phyloP scores from a whole-genome alignment of 2,329 filamentous ascomycete genomes.

The Neurospora sp. region DNA sequence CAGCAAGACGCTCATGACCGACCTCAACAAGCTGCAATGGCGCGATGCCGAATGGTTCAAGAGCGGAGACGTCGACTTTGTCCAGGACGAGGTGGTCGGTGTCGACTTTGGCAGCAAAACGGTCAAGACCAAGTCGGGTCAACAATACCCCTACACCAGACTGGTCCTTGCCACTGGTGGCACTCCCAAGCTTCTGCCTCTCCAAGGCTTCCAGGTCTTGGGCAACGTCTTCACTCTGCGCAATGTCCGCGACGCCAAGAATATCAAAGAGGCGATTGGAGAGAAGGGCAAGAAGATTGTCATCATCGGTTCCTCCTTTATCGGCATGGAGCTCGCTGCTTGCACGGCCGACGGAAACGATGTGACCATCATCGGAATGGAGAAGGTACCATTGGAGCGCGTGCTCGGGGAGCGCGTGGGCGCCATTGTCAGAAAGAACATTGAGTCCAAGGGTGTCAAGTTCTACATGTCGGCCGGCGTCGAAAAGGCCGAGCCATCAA shows the following conservation, averaged over 20 bases:
- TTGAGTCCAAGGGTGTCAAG: constrained; percentile 81
- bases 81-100: constrained; percentile 54
- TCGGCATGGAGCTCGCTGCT: constrained; percentile 95
- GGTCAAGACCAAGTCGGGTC: constrained; percentile 65
- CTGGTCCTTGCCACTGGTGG: constrained; percentile 86
- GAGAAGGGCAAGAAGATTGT: constrained; percentile 86
- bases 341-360: constrained; percentile 69
- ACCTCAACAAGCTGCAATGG: constrained; percentile 67
- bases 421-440: constrained; percentile 62
- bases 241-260: constrained; percentile 63
- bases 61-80: constrained; percentile 43
- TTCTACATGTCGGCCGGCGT: constrained; percentile 77
- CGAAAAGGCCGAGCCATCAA: constrained; percentile 68
- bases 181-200: constrained; percentile 60
- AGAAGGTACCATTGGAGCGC: constrained; percentile 71
- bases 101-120: constrained; percentile 68
- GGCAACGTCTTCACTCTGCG: constrained; percentile 81
- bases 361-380: constrained; percentile 83
- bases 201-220: constrained; percentile 78
- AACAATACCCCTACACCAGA: constrained; percentile 70
- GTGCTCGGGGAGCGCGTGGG: constrained; percentile 79
- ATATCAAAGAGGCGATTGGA: constrained; percentile 70
- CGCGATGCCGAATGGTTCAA: constrained; percentile 72
- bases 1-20: constrained; percentile 82
- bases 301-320: constrained; percentile 87